phyloP scores from a whole-genome alignment of 495 filamentous ascomycete genomes.

The Penicillium daleae region DNA sequence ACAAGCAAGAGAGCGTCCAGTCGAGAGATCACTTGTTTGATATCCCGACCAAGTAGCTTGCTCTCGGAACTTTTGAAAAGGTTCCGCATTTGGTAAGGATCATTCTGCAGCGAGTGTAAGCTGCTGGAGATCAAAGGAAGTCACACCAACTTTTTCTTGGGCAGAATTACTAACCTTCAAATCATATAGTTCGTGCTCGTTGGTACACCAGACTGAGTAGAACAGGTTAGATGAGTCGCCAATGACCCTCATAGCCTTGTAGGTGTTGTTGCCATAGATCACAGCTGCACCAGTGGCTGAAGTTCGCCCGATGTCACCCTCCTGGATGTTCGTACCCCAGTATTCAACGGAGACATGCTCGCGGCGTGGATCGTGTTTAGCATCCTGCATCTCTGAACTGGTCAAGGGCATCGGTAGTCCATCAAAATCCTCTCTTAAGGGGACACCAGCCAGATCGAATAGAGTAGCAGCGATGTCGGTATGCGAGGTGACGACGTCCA shows the following conservation, averaged over 20 bases:
- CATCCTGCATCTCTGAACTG: slow-evolving; percentile 12
- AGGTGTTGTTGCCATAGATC: slow-evolving; percentile 55
- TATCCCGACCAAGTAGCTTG: slow-evolving; percentile 27
- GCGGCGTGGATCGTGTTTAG: slow-evolving; percentile 42
- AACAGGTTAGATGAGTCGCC: slow-evolving; percentile 55
- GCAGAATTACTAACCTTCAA: slow-evolving; percentile 43
- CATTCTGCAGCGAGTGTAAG: slow-evolving; percentile 39
- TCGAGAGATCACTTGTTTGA: slow-evolving; percentile 49
- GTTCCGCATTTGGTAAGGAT: slow-evolving; percentile 60
- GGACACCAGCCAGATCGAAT: slow-evolving; percentile 53
- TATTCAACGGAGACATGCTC: slow-evolving; percentile 66
- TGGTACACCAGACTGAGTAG: slow-evolving; percentile 64
- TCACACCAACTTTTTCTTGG: too few relatives aligned
- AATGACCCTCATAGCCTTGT: slow-evolving; percentile 61
- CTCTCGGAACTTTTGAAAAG: slow-evolving; percentile 35
- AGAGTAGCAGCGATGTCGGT: slow-evolving; percentile 67
- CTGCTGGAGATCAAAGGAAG: neutral
- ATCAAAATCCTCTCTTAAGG: slow-evolving; percentile 51
- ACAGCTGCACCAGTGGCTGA: slow-evolving; percentile 25
- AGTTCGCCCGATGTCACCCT: slow-evolving; percentile 48
- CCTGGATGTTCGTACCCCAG: slow-evolving; percentile 58
- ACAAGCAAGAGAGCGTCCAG: slow-evolving; percentile 63
- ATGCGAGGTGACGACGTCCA: slow-evolving; percentile 63
- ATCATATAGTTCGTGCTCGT: slow-evolving; percentile 62
- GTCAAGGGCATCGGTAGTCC: slow-evolving; percentile 55